These are phyloP conservation scores for Pichia ethanolica DNA, from an alignment of 805 yeast genomes.

Conservation along the genomic window DNA sequence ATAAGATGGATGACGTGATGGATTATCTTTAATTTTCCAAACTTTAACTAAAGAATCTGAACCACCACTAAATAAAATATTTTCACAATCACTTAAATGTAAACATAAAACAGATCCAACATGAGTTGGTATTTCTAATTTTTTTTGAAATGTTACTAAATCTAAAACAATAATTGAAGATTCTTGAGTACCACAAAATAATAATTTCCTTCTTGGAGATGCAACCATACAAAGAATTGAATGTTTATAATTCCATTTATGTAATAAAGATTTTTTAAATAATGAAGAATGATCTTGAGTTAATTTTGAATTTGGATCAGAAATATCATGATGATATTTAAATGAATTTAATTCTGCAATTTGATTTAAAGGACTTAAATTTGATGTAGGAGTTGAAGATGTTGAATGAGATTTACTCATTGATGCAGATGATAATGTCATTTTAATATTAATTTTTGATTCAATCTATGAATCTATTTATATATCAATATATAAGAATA, in stretches of 20 bases:
- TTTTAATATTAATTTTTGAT: too few species aligned
- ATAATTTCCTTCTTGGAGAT: slow-evolving; percentile 46
- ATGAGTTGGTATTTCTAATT: slow-evolving; percentile 51
- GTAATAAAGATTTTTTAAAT: slow-evolving; percentile 30
- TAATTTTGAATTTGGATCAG: slow-evolving; percentile 1
- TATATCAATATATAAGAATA: too few species aligned
- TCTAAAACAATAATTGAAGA: slow-evolving; percentile 70
- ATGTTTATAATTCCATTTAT: slow-evolving; percentile 68
- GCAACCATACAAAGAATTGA: slow-evolving; percentile 68
- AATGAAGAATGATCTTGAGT: slow-evolving; percentile 10
- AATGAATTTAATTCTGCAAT: slow-evolving; percentile 5
- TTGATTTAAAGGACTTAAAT: not conserved
- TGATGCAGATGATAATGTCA: not conserved
- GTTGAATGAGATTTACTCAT: not conserved
- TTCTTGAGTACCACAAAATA: slow-evolving; percentile 90
- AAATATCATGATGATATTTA: slow-evolving; percentile 10
- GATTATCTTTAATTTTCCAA: slow-evolving; percentile 53
- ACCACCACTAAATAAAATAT: slow-evolving; percentile 72
- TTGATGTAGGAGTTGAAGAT: not conserved
- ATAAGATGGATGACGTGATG: not conserved
- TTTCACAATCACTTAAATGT: slow-evolving; percentile 45
- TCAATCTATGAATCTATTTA: too few species aligned
- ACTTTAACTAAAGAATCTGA: slow-evolving; percentile 84
- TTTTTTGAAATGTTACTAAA: slow-evolving; percentile 52
- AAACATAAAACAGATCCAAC: slow-evolving; percentile 70